Evolutionary conservation across 805 yeast species (phyloP).

Genomic region (Kluyveromyces wickerhamii): DNA sequence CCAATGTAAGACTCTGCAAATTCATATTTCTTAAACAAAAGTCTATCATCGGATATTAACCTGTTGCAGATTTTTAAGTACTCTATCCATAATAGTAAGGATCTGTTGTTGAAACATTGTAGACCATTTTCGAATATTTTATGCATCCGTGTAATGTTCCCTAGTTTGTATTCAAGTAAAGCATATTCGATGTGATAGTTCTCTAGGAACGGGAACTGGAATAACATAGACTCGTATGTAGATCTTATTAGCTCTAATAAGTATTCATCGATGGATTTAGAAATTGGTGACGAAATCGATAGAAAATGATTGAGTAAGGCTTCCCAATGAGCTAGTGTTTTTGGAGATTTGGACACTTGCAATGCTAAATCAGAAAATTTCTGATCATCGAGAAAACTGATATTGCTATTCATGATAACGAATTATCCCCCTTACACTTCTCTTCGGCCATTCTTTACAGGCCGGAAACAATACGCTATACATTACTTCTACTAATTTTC

Average conservation of each 20-base stretch:
- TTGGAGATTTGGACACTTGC: conserved; percentile 21
- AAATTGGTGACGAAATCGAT: conserved; percentile 19
- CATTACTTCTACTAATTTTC: conserved; percentile 2
- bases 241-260: conserved; percentile 15
- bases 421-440: neutral
- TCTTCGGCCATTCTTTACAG: neutral
- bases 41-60: conserved; percentile 15
- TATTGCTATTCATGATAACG: conserved; percentile 1
- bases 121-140: conserved; percentile 20
- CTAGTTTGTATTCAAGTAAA: conserved; percentile 27
- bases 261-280: conserved; percentile 17
- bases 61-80: conserved; percentile 27
- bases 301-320: conserved; percentile 21
- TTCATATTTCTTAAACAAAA: conserved; percentile 24
- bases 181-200: conserved; percentile 30
- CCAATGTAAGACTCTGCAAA: conserved; percentile 27
- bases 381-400: neutral
- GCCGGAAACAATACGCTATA: neutral
- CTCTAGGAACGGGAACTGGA: conserved; percentile 27
- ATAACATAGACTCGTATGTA: conserved; percentile 25
- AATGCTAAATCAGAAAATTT: conserved; percentile 20
- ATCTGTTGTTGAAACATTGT: conserved; percentile 20
- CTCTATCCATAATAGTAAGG: conserved; percentile 26
- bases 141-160: conserved; percentile 22
- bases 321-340: conserved; percentile 27